Evolutionary conservation across 1,139 yeast genomes (phyloP).

Genomic region (Sugiyamaella sp.): DNA sequence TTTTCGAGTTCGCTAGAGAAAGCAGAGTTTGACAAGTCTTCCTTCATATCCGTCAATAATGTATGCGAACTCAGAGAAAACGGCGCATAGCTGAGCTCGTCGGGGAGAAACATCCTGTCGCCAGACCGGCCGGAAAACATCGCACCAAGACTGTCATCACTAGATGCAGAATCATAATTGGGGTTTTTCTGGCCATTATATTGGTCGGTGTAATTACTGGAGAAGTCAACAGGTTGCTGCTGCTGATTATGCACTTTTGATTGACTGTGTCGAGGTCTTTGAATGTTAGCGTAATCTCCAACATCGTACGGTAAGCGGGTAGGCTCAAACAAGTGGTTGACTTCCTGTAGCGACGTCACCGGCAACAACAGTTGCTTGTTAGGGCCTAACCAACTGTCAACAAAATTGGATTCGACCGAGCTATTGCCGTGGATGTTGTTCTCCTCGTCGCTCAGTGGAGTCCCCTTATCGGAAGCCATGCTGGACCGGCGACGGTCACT

Average conservation of each 20-base stretch:
- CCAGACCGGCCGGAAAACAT: slow-evolving; percentile 1
- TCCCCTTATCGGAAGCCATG: slow-evolving; percentile 3
- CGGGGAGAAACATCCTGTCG: slow-evolving; percentile 17
- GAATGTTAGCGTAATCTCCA: neutral
- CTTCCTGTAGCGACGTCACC: slow-evolving; percentile 1
- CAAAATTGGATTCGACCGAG: slow-evolving; percentile 15
- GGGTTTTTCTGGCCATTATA: neutral
- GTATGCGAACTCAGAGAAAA: slow-evolving; percentile 13
- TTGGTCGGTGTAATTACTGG: neutral
- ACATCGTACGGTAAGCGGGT: slow-evolving; percentile 9
- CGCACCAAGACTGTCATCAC: neutral
- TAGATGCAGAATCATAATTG: slow-evolving; percentile 8
- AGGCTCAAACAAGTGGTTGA: slow-evolving; percentile 2
- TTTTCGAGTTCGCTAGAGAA: slow-evolving; percentile 16
- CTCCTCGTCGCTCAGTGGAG: slow-evolving; percentile 9
- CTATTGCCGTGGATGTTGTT: slow-evolving; percentile 1
- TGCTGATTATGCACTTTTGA: neutral
- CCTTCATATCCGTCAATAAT: slow-evolving; percentile 6
- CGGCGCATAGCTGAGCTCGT: slow-evolving; percentile 5
- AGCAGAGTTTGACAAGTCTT: slow-evolving; percentile 6
- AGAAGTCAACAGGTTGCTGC: neutral
- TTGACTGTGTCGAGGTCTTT: neutral
- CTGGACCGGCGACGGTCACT: neutral
- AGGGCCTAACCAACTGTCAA: slow-evolving; percentile 13
- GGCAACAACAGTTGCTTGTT: slow-evolving; percentile 1